These are phyloP conservation scores for Beta lomatogona DNA, from an alignment of 179 eudicot species.

Conservation along the genomic window DNA sequence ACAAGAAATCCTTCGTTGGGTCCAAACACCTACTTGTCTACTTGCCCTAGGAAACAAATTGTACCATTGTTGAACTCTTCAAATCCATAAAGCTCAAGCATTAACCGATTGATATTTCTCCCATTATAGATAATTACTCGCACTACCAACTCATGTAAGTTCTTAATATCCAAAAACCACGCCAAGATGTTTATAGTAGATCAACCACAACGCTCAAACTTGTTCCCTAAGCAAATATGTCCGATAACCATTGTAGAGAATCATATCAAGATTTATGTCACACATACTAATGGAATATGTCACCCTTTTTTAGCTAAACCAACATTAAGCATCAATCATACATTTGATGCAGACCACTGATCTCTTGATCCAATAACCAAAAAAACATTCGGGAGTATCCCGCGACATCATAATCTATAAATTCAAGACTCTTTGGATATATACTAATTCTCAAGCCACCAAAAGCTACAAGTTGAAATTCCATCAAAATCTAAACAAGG, in stretches of 20 bases:
- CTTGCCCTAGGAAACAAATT: background rate
- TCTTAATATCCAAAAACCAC: background rate
- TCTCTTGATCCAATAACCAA: background rate
- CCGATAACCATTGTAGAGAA: background rate
- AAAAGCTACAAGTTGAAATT: background rate
- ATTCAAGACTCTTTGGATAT: background rate
- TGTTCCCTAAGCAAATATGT: background rate
- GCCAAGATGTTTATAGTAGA: background rate
- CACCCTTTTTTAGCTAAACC: background rate
- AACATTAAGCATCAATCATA: background rate
- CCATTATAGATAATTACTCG: background rate
- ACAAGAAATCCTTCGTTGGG: background rate
- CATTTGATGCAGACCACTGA: background rate
- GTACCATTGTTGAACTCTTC: background rate
- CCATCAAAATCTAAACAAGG: background rate
- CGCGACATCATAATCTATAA: background rate
- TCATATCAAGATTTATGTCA: background rate
- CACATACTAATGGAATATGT: background rate
- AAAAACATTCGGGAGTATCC: background rate
- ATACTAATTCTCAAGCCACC: background rate
- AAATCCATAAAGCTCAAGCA: background rate
- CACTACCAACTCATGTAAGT: background rate
- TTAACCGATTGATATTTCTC: background rate
- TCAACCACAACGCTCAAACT: background rate
- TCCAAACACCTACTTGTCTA: background rate